A percentile compares a stretch with the other conserved stretches of the same genome.
These are phyloP conservation scores for Fusarium acutatum DNA, from an alignment of 2,329 filamentous ascomycete species.

Conservation along the genomic window DNA sequence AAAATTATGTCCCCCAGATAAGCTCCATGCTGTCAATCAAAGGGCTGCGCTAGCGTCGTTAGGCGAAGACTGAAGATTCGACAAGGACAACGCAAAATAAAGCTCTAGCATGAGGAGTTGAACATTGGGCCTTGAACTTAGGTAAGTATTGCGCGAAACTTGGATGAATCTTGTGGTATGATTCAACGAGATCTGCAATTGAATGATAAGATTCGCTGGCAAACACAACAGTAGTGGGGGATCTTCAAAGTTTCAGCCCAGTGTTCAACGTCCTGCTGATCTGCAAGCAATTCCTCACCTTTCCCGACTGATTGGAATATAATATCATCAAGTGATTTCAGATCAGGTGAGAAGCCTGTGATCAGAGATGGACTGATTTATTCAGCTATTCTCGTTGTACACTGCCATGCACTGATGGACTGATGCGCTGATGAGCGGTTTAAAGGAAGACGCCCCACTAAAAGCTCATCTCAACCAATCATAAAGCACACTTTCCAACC, in stretches of 20 bases:
- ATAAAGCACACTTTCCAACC: neutral
- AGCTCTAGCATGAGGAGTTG: rapidly evolving
- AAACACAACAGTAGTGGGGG: neutral
- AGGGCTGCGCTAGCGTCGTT: no score
- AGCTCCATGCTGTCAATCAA: neutral
- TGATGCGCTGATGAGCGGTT: neutral
- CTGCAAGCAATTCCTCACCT: rapidly evolving
- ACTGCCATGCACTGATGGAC: neutral
- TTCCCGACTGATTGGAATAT: rapidly evolving
- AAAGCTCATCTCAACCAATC: no score
- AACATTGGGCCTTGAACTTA: rapidly evolving
- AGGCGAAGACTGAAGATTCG: rapidly evolving
- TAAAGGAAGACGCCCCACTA: neutral
- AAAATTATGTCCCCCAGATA: rapidly evolving
- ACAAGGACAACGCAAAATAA: rapidly evolving
- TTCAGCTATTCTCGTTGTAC: neutral
- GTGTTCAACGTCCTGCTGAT: rapidly evolving
- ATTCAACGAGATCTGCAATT: neutral
- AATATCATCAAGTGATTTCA: rapidly evolving
- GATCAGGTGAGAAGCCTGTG: neutral
- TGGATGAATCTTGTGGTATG: rapidly evolving
- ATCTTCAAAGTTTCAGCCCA: neutral
- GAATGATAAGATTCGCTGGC: neutral
- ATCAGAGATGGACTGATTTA: neutral
- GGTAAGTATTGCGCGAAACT: rapidly evolving